phyloP scores from a whole-genome alignment of 352 stramenopile species.

The Globisporangium barbulae region DNA sequence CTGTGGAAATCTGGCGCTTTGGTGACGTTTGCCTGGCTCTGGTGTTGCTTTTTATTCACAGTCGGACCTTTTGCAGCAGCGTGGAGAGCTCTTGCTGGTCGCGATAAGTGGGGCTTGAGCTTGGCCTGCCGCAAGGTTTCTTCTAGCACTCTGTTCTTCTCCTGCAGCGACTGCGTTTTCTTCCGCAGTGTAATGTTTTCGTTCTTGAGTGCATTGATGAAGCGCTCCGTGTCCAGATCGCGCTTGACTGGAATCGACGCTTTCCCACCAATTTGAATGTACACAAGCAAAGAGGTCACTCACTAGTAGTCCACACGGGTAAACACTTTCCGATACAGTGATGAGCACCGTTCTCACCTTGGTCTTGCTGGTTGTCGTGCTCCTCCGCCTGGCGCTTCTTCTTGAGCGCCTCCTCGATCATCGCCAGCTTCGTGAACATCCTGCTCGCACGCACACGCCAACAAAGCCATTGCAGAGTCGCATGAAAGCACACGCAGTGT shows the following conservation, averaged over 20 bases:
- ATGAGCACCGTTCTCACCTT: conserved; percentile 22
- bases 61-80: conserved; percentile 17
- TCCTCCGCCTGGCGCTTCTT: conserved; percentile 55
- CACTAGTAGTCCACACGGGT: not conserved
- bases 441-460: conserved; percentile 21
- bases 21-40: not conserved
- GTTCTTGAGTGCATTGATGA: conserved; percentile 72
- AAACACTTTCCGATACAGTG: not conserved
- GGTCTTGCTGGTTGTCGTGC: conserved; percentile 60
- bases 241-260: conserved; percentile 32
- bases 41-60: not conserved
- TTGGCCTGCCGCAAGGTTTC: conserved; percentile 41
- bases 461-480: not conserved
- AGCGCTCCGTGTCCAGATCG: conserved; percentile 78
- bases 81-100: not conserved
- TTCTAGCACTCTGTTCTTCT: conserved; percentile 68
- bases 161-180: conserved; percentile 65
- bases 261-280: conserved; percentile 23
- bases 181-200: conserved; percentile 73
- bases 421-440: conserved; percentile 89
- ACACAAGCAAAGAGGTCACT: not conserved
- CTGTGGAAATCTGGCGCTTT: conserved; percentile 24
- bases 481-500: not conserved
- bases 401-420: conserved; percentile 84
- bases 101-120: conserved; percentile 21